Percentiles rank a stretch among this genome's conserved stretches.
These are phyloP conservation scores for Metschnikowia reukaufii DNA, from an alignment of 805 yeast genomes.

Conservation along the genomic window DNA sequence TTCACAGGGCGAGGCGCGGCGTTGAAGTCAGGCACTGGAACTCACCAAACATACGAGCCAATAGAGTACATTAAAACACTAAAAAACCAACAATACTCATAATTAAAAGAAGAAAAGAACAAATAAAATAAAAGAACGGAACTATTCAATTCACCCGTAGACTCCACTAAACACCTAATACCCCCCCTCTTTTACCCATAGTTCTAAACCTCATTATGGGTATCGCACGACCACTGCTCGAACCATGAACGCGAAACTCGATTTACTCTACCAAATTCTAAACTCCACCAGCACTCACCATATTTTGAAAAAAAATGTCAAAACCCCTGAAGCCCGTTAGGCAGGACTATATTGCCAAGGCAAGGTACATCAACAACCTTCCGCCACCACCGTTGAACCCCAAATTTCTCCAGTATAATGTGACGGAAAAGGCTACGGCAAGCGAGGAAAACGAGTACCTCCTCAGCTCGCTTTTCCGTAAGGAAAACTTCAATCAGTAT, in stretches of 20 bases:
- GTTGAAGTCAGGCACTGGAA: too few species aligned
- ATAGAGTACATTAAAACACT: too few species aligned
- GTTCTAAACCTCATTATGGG: too few species aligned
- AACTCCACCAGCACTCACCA: neutral
- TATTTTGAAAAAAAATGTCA: conserved; percentile 21
- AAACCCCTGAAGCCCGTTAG: conserved; percentile 42
- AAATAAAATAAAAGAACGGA: too few species aligned
- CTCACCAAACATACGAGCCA: too few species aligned
- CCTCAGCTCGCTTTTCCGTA: conserved; percentile 70
- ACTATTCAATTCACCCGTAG: too few species aligned
- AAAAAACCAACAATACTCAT: too few species aligned
- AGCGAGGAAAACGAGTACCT: conserved; percentile 47
- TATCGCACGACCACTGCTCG: neutral
- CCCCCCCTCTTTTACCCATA: too few species aligned
- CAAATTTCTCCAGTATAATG: conserved; percentile 61
- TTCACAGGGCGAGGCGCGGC: too few species aligned
- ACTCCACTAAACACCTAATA: too few species aligned
- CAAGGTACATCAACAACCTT: conserved; percentile 78
- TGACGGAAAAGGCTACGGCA: conserved; percentile 36
- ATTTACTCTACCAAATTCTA: neutral
- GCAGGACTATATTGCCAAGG: conserved; percentile 78
- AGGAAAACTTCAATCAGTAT: conserved; percentile 65
- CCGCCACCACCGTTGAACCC: conserved; percentile 97
- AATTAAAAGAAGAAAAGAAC: too few species aligned
- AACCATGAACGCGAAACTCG: neutral